Evolutionary conservation across 148 eudicot genomes (phyloP).

Genomic region (Drosera capensis): DNA sequence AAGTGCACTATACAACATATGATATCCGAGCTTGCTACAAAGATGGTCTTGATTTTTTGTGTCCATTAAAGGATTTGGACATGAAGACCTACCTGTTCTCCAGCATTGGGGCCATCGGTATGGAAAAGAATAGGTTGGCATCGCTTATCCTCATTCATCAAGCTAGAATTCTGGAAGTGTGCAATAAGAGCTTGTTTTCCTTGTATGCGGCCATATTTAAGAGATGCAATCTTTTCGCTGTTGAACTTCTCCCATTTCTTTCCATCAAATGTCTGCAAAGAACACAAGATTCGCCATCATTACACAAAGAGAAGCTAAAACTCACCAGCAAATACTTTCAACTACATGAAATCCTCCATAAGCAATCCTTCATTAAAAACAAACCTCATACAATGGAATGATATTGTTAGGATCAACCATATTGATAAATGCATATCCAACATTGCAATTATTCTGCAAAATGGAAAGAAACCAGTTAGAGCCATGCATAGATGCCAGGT

Average conservation of each 20-base stretch:
- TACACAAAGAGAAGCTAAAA: background rate
- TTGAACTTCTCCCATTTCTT: constrained; percentile 96
- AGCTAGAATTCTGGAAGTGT: constrained; percentile 92
- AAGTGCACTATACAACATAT: no score
- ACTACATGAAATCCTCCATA: no score
- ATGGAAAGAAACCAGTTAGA: no score
- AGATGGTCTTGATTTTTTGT: no score
- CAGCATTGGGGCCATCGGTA: constrained; percentile 75
- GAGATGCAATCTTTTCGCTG: constrained; percentile 80
- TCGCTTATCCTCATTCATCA: constrained; percentile 96
- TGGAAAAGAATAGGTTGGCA: constrained; percentile 88
- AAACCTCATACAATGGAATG: constrained; percentile 60
- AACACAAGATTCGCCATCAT: background rate
- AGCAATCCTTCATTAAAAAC: no score
- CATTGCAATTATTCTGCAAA: constrained; percentile 89
- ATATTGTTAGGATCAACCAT: constrained; percentile 59
- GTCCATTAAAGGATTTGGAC: background rate
- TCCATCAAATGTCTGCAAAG: constrained; percentile 56
- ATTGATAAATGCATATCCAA: constrained; percentile 82
- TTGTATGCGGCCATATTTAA: constrained; percentile 87
- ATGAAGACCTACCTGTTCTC: constrained; percentile 54
- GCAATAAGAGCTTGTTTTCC: constrained; percentile 77
- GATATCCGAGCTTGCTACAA: no score
- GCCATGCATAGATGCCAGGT: no score
- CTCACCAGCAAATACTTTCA: background rate